Evolutionary conservation across 495 filamentous ascomycete species (phyloP).

Genomic region (Corynascus novoguineensis): DNA sequence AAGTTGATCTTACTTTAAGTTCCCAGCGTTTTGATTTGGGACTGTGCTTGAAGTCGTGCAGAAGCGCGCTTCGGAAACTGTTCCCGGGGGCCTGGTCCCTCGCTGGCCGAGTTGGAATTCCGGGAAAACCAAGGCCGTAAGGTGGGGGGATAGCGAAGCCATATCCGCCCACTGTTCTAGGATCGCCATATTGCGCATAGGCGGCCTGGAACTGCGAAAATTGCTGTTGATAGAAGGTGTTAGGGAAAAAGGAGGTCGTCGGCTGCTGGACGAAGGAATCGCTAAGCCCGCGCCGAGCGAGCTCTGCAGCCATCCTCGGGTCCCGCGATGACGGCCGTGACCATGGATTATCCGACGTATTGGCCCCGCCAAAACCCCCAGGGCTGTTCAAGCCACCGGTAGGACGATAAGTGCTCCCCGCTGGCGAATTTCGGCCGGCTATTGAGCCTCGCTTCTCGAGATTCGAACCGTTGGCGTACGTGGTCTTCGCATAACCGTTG

Average conservation of each 20-base stretch:
- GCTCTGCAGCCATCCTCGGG: conserved; percentile 28
- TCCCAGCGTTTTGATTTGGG: conserved; percentile 75
- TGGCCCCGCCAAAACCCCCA: conserved; percentile 52
- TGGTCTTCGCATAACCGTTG: conserved; percentile 6
- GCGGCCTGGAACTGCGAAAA: conserved; percentile 23
- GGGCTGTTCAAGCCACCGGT: conserved; percentile 45
- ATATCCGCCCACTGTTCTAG: conserved; percentile 31
- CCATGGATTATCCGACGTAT: conserved; percentile 35
- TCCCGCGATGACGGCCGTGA: conserved; percentile 34
- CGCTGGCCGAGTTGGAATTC: conserved; percentile 44
- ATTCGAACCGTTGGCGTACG: conserved; percentile 5
- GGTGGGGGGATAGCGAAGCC: conserved; percentile 34
- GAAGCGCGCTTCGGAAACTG: conserved; percentile 60
- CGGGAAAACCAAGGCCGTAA: conserved; percentile 26
- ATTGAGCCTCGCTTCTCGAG: conserved; percentile 18
- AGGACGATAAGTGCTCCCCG: conserved; percentile 49
- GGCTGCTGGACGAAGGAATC: conserved; percentile 28
- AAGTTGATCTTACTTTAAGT: conserved; percentile 62
- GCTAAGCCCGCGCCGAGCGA: conserved; percentile 24
- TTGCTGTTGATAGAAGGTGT: conserved; percentile 12
- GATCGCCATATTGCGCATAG: conserved; percentile 36
- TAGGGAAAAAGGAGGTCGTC: conserved; percentile 20
- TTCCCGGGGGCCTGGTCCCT: conserved; percentile 63
- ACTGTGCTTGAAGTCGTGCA: conserved; percentile 75
- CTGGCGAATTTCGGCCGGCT: conserved; percentile 43